These are phyloP conservation scores for Juglanconis oblonga DNA, from an alignment of 2,329 filamentous ascomycete species.

Conservation along the genomic window DNA sequence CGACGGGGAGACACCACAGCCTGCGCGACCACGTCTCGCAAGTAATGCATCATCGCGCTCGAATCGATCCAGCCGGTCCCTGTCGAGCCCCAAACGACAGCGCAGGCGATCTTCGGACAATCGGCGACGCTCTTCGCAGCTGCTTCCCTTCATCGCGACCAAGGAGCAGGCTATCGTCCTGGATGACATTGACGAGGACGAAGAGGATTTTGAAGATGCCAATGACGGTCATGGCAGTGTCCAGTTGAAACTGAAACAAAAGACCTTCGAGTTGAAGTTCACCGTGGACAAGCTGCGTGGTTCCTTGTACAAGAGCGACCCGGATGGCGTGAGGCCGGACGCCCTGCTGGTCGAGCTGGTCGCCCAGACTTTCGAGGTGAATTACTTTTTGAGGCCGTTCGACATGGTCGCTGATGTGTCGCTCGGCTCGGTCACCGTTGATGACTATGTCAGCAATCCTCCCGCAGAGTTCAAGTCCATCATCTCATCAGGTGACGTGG, in stretches of 20 bases:
- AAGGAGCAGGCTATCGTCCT: conserved; percentile 73
- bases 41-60: conserved; percentile 41
- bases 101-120: conserved; percentile 38
- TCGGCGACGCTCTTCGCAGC: conserved; percentile 65
- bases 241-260: conserved; percentile 74
- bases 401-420: conserved; percentile 93
- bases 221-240: conserved; percentile 51
- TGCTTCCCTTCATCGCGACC: conserved; percentile 58
- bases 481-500: conserved; percentile 74
- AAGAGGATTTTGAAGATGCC: conserved; percentile 66
- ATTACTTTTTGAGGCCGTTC: conserved; percentile 83
- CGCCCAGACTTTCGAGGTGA: conserved; percentile 81
- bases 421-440: conserved; percentile 80
- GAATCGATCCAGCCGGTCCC: conserved; percentile 8
- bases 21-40: conserved; percentile 42
- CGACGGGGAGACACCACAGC: conserved; percentile 36
- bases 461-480: conserved; percentile 94
- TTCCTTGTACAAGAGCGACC: conserved; percentile 84
- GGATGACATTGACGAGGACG: conserved; percentile 69
- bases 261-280: conserved; percentile 95
- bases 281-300: conserved; percentile 92
- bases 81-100: conserved; percentile 27
- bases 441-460: conserved; percentile 91
- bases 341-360: conserved; percentile 85
- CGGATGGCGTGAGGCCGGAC: conserved; percentile 72